phyloP scores from a whole-genome alignment of 495 filamentous ascomycete genomes.

The Aeminium ludgeri region DNA sequence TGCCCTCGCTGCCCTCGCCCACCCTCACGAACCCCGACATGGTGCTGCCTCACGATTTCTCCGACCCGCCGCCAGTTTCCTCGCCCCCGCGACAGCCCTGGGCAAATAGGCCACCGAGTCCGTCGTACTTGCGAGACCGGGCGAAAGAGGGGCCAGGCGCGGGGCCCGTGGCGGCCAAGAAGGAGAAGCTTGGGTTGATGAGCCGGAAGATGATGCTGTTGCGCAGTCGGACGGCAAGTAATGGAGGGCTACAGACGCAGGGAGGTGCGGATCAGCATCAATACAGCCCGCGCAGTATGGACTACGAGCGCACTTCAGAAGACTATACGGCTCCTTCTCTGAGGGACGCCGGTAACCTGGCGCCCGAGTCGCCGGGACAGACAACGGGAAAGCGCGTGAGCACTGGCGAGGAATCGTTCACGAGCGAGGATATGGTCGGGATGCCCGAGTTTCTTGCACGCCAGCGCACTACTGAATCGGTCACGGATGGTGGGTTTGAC shows the following conservation, averaged over 20 bases:
- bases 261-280: too few relatives aligned
- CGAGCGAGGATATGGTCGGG: constrained; percentile 11
- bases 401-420: constrained; percentile 5
- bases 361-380: constrained; percentile 9
- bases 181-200: constrained; percentile 16
- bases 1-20: constrained; percentile 42
- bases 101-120: constrained; percentile 7
- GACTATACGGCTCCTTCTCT: too few relatives aligned
- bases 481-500: constrained; percentile 6
- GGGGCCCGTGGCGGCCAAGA: constrained; percentile 2
- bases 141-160: neutral
- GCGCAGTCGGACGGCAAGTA: constrained; percentile 14
- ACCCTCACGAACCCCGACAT: constrained; percentile 88
- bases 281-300: neutral
- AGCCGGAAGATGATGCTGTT: constrained; percentile 16
- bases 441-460: constrained; percentile 10
- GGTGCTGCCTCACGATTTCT: constrained; percentile 53
- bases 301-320: too few relatives aligned
- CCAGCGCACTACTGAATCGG: neutral
- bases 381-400: neutral
- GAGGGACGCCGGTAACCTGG: constrained; percentile 14
- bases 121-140: constrained; percentile 4
- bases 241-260: too few relatives aligned
- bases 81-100: constrained; percentile 4
- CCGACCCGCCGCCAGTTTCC: neutral